These are phyloP conservation scores for Draba incana DNA, from an alignment of 345 rosid species.

Conservation along the genomic window DNA sequence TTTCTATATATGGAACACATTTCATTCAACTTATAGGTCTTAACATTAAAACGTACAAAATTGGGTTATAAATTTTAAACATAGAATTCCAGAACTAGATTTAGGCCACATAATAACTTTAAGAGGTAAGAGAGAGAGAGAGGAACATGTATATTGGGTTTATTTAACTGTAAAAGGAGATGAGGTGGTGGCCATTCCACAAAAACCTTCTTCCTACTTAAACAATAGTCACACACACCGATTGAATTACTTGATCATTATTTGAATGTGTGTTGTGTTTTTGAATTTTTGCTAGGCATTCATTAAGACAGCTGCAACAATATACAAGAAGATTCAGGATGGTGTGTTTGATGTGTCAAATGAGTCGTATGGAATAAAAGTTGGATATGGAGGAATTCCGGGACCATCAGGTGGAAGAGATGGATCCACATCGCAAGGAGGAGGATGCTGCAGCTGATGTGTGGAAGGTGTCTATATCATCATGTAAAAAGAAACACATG, in stretches of 20 bases:
- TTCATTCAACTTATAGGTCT: no score
- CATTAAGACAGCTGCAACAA: slow-evolving; percentile 90
- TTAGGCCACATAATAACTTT: not conserved
- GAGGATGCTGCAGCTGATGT: slow-evolving; percentile 86
- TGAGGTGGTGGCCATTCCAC: not conserved
- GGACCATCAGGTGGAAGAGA: slow-evolving; percentile 95
- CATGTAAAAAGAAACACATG: slow-evolving; percentile 24
- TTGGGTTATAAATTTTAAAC: no score
- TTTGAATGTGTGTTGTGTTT: slow-evolving; percentile 6
- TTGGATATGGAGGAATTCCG: slow-evolving; percentile 93
- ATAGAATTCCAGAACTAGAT: not conserved
- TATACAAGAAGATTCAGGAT: slow-evolving; percentile 96
- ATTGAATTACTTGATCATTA: not conserved
- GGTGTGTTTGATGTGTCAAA: slow-evolving; percentile 97
- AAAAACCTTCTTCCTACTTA: not conserved
- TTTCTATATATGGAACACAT: no score
- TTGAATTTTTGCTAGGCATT: slow-evolving; percentile 63
- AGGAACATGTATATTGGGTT: not conserved
- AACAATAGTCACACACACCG: not conserved
- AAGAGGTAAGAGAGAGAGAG: not conserved
- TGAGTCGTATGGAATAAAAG: slow-evolving; percentile 97
- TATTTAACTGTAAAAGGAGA: not conserved
- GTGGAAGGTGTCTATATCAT: slow-evolving; percentile 29
- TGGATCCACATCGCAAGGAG: slow-evolving; percentile 76
- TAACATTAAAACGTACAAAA: no score